Evolutionary conservation across 2,329 filamentous ascomycete genomes (phyloP).

Genomic region (Nectriaceae sp.): DNA sequence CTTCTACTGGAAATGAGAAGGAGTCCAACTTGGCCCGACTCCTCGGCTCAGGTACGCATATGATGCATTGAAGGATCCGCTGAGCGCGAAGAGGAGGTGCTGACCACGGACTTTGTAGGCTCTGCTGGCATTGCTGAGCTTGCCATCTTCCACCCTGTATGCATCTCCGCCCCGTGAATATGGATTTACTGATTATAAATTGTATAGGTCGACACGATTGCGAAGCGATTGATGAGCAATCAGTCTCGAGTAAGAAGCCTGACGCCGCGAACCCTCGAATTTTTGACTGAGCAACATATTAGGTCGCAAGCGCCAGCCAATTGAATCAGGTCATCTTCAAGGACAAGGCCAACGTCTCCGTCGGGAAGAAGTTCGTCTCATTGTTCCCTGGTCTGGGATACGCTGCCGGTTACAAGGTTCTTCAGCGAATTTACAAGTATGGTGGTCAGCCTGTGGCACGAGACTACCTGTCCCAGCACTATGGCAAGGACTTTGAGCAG

Average conservation of each 20-base stretch:
- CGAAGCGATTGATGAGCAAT: conserved; percentile 99
- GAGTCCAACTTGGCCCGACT: conserved; percentile 89
- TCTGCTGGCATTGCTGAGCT: conserved; percentile 92
- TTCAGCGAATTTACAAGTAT: conserved; percentile 98
- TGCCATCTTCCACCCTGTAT: conserved; percentile 87
- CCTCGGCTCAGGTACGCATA: conserved; percentile 77
- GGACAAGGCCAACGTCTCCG: conserved; percentile 74
- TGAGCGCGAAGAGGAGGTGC: conserved; percentile 8
- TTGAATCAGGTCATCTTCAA: conserved; percentile 94
- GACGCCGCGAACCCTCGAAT: background rate
- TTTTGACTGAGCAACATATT: conserved; percentile 14
- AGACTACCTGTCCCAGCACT: conserved; percentile 81
- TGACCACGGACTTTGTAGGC: conserved; percentile 54
- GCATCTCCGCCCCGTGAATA: conserved; percentile 29
- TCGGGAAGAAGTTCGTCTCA: conserved; percentile 82
- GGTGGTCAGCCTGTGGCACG: conserved; percentile 94
- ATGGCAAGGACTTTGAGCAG: conserved; percentile 80
- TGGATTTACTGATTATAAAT: conserved; percentile 18
- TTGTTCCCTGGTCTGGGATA: conserved; percentile 97
- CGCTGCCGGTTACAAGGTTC: conserved; percentile 95
- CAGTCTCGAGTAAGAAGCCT: conserved; percentile 66
- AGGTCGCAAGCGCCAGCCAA: conserved; percentile 49
- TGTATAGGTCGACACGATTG: conserved; percentile 92
- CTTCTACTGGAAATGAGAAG: conserved; percentile 58
- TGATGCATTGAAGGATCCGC: conserved; percentile 1